Evolutionary conservation across 768 basidiomycete species (phyloP), one percentile per base, ranked within the genome.

Genomic region (Lactarius evosmus): DNA sequence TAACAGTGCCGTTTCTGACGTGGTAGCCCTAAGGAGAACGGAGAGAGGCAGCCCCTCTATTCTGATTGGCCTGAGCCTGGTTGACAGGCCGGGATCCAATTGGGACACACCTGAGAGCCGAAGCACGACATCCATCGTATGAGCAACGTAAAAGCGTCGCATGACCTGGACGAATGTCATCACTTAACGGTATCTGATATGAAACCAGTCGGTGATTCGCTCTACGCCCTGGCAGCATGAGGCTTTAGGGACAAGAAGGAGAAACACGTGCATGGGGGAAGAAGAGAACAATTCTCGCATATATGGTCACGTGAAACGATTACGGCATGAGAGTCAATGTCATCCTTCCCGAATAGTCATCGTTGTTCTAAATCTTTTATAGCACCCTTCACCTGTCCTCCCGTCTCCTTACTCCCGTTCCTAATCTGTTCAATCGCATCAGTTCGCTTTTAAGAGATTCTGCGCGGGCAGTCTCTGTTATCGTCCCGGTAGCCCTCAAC

Each of bases 151-250:
- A 52, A 29, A 7, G 44, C 69, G 75, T 58, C 69, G 76, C 14
- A 69, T 78, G 56, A 74, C 75, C 1, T 65, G 69, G 40, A 67
- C 73, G 7, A 78, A 78, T 1, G 61, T 78, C 4, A 34, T 66
- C 1, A 77, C 78, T 11, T 11, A 66, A 67, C 9, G 69, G 74
- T 7, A 63, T 79, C 3, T 77, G 78, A 68, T 79, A 78, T 2
- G 65, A 75, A 11, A 2, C 12, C 5, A 22, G 44, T 25, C 22
- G 11, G 33, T 79, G 75, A 74, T 79, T 78, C 68, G 78, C 77
- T 16, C 56, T 79, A 2, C 67, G 77, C 19, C 76, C 50, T 30
- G 56, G 63, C 60, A 61, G 72, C 36, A 41, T 66, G 34, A 51
- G 49, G 50, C 38, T 33, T 19, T 32, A 32, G 53, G 36, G 16